These are phyloP conservation scores for Arthrocladium fulminans DNA, from an alignment of 2,329 filamentous ascomycete species.

Conservation along the genomic window DNA sequence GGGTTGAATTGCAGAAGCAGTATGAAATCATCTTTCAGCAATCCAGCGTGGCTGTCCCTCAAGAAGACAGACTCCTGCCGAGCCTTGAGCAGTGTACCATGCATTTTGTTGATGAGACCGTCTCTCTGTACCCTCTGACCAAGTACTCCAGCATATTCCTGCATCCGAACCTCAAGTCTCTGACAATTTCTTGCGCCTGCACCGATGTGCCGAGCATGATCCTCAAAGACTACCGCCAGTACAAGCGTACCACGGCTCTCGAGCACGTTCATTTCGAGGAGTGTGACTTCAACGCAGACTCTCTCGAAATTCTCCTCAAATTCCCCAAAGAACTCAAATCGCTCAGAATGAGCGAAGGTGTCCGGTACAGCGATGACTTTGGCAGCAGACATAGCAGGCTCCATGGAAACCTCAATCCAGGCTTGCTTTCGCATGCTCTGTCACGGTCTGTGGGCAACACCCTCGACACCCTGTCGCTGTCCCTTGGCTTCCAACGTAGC, in stretches of 20 bases:
- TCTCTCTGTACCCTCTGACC: constrained; percentile 21
- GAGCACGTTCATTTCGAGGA: constrained; percentile 22
- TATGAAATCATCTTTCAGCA: constrained; percentile 21
- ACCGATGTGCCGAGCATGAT: constrained; percentile 18
- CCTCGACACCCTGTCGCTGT: constrained; percentile 18
- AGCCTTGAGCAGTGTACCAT: constrained; percentile 18
- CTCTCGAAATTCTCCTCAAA: constrained; percentile 17
- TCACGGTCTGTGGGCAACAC: constrained; percentile 14
- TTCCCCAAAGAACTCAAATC: constrained; percentile 20
- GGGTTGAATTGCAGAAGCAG: constrained; percentile 20
- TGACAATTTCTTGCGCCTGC: constrained; percentile 23
- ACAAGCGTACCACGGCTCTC: constrained; percentile 17
- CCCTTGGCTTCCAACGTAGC: constrained; percentile 17
- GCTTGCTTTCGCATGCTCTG: constrained; percentile 17
- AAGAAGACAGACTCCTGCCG: constrained; percentile 15
- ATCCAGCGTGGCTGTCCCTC: constrained; percentile 18
- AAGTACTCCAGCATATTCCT: constrained; percentile 22
- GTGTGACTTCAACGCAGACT: constrained; percentile 20
- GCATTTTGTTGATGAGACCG: constrained; percentile 21
- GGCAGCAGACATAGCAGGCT: constrained; percentile 17
- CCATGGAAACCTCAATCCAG: constrained; percentile 21
- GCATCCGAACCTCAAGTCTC: constrained; percentile 19
- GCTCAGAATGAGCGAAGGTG: constrained; percentile 22
- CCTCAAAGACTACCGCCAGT: constrained; percentile 12
- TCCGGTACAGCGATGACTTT: constrained; percentile 19